A percentile compares a stretch with the other conserved stretches of the same genome.
These are phyloP conservation scores for Monilinia fructigena DNA, from an alignment of 2,329 filamentous ascomycete genomes.

Conservation along the genomic window DNA sequence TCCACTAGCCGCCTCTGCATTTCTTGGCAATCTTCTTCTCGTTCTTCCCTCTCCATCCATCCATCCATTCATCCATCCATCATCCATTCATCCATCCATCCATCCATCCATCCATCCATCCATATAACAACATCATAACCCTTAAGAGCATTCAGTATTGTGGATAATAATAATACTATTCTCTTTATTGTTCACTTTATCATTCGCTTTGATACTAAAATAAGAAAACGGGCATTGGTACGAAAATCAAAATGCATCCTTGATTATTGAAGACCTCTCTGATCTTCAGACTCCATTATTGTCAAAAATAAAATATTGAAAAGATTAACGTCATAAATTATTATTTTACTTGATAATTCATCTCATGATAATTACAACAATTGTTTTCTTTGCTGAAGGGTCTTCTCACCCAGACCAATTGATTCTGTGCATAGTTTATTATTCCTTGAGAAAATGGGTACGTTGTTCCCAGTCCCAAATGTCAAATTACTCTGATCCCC, in stretches of 20 bases:
- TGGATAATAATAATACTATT: no score
- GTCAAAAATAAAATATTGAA: not conserved
- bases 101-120: no score
- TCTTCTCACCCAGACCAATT: constrained; percentile 15
- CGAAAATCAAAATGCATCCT: no score
- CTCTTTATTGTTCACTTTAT: no score
- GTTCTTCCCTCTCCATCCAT: not conserved
- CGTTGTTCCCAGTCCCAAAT: not conserved
- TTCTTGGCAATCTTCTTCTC: not conserved
- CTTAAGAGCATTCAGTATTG: no score
- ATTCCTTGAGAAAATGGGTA: constrained; percentile 15
- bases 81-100: no score
- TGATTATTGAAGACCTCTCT: not conserved
- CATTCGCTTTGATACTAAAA: no score
- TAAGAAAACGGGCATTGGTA: no score
- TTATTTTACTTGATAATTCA: not conserved
- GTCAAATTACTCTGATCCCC: constrained; percentile 6
- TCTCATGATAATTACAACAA: constrained; percentile 1
- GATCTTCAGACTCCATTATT: not conserved
- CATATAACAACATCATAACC: no score
- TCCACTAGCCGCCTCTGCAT: not conserved
- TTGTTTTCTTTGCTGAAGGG: not conserved
- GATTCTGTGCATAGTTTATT: constrained; percentile 12
- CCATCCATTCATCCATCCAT: no score
- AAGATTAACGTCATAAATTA: not conserved